Evolutionary conservation across 1,284 basidiomycete species (phyloP), one percentile per base, ranked within the genome.

Genomic region (Moesziomyces aphidis): DNA sequence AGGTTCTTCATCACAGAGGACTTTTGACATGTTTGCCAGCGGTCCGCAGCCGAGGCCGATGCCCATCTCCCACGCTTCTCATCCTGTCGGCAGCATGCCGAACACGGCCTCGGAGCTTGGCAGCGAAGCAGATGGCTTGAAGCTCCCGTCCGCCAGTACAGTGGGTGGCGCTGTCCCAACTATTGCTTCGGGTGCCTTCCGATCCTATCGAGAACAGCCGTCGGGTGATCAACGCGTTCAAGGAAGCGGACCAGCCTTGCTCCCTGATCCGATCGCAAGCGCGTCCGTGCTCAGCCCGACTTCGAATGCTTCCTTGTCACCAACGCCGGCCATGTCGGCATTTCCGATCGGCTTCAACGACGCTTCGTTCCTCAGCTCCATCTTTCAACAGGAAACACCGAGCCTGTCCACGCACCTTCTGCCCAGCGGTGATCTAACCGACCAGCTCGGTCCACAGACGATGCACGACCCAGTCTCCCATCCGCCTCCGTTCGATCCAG

Each of bases 371-470:
- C 28, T 50, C 5, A 43, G 34, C 23, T 36, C 55, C 2, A 49
- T 39, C 23, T 48, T 66, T 10, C 52, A 62, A 22, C 62, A 61
- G 7, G 53, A 52, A 46, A 66, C 69, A 19, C 69, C 62, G 4
- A 66, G 69, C 50, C 17, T 61, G 22, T 61, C 55, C 2, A 59
- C 55, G 3, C 58, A 66, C n/a, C 23, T 55, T 4, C 44, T 72
- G 23, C 68, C 68, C 1, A 48, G n/a, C 46, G 47, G 52, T 55
- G 55, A 62, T 42, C 19, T 72, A n/a, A 65, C 62, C 13, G 44
- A 50, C 19, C 56, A 53, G 10, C 13, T 22, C 13, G 22, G 7
- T 44, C 44, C 31, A 13, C 31, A 34, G 31, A 11, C 31, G 31
- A 34, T 34, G 13, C 31, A 13, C 31, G 11, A 13, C 31, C 13